phyloP scores from a whole-genome alignment of 352 stramenopile species.

The Phytopythium delawarense region DNA sequence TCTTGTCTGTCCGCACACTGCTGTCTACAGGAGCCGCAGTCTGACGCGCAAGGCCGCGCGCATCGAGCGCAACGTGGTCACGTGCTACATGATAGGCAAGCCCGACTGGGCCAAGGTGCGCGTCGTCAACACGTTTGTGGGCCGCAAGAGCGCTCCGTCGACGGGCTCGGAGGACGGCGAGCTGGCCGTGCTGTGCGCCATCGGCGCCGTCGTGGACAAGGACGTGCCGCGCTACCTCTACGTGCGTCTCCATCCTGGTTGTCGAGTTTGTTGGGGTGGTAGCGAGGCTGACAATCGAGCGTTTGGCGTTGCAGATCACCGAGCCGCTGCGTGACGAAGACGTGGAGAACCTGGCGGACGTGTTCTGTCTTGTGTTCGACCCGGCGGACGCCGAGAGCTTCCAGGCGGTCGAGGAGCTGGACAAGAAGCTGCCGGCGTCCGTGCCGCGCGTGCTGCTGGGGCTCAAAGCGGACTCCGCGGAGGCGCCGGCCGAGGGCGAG shows the following conservation, averaged over 20 bases:
- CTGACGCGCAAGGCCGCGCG: slow-evolving; percentile 45
- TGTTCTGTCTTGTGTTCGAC: slow-evolving; percentile 67
- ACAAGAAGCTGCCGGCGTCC: slow-evolving; percentile 42
- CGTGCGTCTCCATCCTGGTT: slow-evolving; percentile 26
- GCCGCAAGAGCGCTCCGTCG: slow-evolving; percentile 18
- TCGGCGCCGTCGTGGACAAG: slow-evolving; percentile 50
- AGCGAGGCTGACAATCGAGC: slow-evolving; percentile 3
- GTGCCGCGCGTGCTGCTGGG: slow-evolving; percentile 65
- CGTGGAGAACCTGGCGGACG: slow-evolving; percentile 66
- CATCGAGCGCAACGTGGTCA: slow-evolving; percentile 69
- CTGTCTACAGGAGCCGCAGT: slow-evolving; percentile 35
- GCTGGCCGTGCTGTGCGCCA: slow-evolving; percentile 38
- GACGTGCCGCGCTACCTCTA: slow-evolving; percentile 64
- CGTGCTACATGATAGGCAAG: slow-evolving; percentile 63
- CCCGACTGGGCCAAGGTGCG: slow-evolving; percentile 41
- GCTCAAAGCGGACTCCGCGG: slow-evolving; percentile 22
- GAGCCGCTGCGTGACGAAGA: slow-evolving; percentile 57
- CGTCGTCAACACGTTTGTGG: slow-evolving; percentile 52
- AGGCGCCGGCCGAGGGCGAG: slow-evolving; percentile 19
- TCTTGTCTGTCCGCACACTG: neutral
- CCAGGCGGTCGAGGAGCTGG: slow-evolving; percentile 41
- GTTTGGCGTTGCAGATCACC: slow-evolving; percentile 39
- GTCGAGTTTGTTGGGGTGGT: neutral
- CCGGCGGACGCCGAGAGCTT: slow-evolving; percentile 43
- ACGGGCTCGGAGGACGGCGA: slow-evolving; percentile 23